Base-by-base conservation (phyloP, 2,329 filamentous ascomycete species). In the Colletotrichum sidae region DNA sequence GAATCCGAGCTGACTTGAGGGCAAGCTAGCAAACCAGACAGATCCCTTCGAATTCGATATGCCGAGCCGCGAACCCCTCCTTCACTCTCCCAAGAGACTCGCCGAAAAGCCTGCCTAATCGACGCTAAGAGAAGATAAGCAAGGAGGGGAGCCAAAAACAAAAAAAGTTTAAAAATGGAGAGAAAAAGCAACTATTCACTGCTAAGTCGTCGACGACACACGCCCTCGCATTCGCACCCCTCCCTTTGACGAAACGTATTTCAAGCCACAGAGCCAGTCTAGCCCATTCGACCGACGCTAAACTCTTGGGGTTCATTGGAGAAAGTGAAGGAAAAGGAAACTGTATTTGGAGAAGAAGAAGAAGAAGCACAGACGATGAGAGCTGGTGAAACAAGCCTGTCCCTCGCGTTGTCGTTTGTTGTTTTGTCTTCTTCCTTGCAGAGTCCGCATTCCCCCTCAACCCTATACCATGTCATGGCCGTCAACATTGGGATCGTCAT, bases 81-180 rank as follows among this genome's bases (percentile, higher is more conserved):
- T 34, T 47, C 17, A 17, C 34, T 38, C 42, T 47, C 42, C 42
- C 39, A 60, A 39, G 34, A 50, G 55, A 17, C 11, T 44, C 17
- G n/a, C 25, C 38, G 34, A n/a, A 33, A 55, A 65, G 41, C 39
- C 45, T 41, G 45, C 57, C 35, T 52, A 61, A 61, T 55, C 51
- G 57, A 55, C 51, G 51, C 57, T 61, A 65, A 34, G 7, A 33
- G 42, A 11, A 33, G 44, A 65, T 8, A 50, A 60, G 56, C 61
- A 46, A 55, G 38, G 17, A 50, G 44, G 50, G 17, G 33, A 11
- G 8, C 15, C 8, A 39, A 34, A 50, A 49, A 38, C 50, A 50
- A 55, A 49, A 38, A 55, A 50, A 55, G 46, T 33, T 45, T 56
- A 51, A 61, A 61, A 55, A 51, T 38, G 62, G 51, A 52, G 42